phyloP scores from a whole-genome alignment of 1,139 yeast genomes.

The Saccharomycopsis phalli region DNA sequence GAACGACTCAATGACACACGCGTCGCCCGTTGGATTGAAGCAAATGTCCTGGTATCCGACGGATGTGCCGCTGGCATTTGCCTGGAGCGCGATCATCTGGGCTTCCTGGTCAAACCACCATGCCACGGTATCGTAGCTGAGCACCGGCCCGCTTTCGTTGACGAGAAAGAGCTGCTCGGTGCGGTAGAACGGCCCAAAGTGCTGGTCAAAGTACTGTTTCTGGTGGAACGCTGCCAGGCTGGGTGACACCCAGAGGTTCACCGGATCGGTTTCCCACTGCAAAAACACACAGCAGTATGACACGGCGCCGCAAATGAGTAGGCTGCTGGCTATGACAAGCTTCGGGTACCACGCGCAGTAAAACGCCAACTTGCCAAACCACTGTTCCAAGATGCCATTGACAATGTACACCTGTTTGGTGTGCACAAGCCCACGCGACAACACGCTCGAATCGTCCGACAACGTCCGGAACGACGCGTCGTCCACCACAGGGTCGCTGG shows the following conservation, averaged over 20 bases:
- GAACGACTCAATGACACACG: conserved; percentile 84
- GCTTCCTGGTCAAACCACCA: conserved; percentile 87
- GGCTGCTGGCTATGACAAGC: conserved; percentile 39
- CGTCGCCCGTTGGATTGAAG: conserved; percentile 69
- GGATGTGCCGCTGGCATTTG: conserved; percentile 21
- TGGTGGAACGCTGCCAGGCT: conserved; percentile 63
- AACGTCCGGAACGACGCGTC: conserved; percentile 9
- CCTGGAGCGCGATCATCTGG: conserved; percentile 34
- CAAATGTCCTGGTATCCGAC: conserved; percentile 56
- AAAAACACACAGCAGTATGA: conserved; percentile 48
- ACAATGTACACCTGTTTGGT: conserved; percentile 30
- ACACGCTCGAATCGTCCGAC: conserved; percentile 15
- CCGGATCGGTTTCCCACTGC: conserved; percentile 68
- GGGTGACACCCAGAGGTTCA: conserved; percentile 84
- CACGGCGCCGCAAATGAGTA: conserved; percentile 37
- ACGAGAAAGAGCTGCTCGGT: conserved; percentile 77
- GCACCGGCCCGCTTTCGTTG: conserved; percentile 52
- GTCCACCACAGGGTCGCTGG: conserved; percentile 10
- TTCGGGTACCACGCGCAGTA: conserved; percentile 54
- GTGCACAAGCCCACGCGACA: conserved; percentile 11
- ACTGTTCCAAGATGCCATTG: conserved; percentile 36
- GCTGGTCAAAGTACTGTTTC: conserved; percentile 60
- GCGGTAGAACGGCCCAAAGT: conserved; percentile 89
- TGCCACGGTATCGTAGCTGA: conserved; percentile 55
- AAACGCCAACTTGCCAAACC: conserved; percentile 42